phyloP scores from a whole-genome alignment of 2,329 filamentous ascomycete genomes.

The Karstenula rhodostoma region DNA sequence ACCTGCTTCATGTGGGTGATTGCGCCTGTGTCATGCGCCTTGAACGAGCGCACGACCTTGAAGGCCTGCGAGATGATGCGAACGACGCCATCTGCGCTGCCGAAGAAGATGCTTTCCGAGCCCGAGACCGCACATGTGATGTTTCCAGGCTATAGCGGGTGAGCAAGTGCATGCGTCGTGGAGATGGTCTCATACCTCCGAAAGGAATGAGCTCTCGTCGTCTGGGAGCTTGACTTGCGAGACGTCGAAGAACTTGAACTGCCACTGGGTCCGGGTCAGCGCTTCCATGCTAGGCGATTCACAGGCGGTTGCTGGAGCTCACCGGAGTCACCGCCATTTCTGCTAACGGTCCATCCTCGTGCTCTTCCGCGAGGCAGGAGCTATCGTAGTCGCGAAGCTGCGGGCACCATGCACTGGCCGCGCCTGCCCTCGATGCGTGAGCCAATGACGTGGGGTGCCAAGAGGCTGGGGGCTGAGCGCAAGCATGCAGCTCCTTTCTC shows the following conservation, averaged over 20 bases:
- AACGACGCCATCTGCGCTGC: constrained; percentile 83
- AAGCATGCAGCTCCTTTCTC: constrained; percentile 23
- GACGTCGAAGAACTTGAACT: constrained; percentile 99
- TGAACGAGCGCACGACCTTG: constrained; percentile 87
- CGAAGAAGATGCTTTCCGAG: constrained; percentile 88
- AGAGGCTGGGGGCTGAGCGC: constrained; percentile 13
- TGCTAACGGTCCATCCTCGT: constrained; percentile 38
- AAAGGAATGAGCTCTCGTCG: constrained; percentile 78
- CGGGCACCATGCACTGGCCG: constrained; percentile 21
- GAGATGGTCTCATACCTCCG: constrained; percentile 69
- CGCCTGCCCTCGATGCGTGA: constrained; percentile 8
- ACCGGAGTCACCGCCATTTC: constrained; percentile 55
- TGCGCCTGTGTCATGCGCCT: constrained; percentile 79
- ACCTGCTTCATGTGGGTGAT: constrained; percentile 94
- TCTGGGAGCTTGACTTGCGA: constrained; percentile 81
- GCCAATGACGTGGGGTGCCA: constrained; percentile 19
- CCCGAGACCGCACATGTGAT: constrained; percentile 86
- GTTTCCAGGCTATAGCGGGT: constrained; percentile 62
- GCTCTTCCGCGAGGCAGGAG: constrained; percentile 27
- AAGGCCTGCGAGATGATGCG: constrained; percentile 87
- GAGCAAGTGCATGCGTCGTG: constrained; percentile 22
- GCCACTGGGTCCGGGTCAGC: constrained; percentile 73
- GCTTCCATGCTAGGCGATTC: constrained; percentile 16
- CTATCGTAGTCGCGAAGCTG: constrained; percentile 30
- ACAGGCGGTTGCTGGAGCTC: constrained; percentile 10